These are phyloP conservation scores for Cordyceps farinosa DNA, from an alignment of 2,329 filamentous ascomycete species.

Conservation along the genomic window DNA sequence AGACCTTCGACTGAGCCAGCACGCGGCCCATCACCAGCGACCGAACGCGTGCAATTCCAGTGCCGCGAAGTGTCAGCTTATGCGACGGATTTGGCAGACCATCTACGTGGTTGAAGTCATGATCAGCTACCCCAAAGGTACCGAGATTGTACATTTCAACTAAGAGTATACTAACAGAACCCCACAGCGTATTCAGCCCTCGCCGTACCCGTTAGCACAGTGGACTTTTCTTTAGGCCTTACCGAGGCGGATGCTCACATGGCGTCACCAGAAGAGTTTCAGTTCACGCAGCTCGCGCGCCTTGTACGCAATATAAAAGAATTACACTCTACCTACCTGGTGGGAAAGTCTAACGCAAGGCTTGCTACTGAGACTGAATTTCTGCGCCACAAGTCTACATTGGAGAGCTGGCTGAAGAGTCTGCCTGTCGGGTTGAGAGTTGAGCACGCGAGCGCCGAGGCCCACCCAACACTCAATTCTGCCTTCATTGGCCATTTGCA, in stretches of 20 bases:
- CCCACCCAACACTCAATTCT: background rate
- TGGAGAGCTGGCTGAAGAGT: background rate
- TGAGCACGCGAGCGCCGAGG: background rate
- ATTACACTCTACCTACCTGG: conserved; percentile 4
- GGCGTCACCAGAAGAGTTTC: background rate
- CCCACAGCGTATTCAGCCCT: background rate
- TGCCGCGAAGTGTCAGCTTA: background rate
- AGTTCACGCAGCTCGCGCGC: background rate
- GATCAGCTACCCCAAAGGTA: conserved; percentile 12
- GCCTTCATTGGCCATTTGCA: conserved; percentile 1
- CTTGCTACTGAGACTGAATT: background rate
- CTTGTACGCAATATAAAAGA: conserved; percentile 1
- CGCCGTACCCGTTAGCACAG: background rate
- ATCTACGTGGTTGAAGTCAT: conserved; percentile 10
- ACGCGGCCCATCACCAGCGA: background rate
- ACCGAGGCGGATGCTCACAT: background rate
- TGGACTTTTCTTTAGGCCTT: background rate
- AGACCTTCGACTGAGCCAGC: background rate
- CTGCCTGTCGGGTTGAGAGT: background rate
- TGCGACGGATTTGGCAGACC: conserved; percentile 4
- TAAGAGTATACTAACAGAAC: background rate
- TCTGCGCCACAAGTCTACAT: background rate
- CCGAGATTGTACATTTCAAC: background rate
- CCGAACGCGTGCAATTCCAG: background rate
- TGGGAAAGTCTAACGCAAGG: background rate